These are phyloP conservation scores for Didymella lethalis DNA, from an alignment of 2,329 filamentous ascomycete species.

Conservation along the genomic window DNA sequence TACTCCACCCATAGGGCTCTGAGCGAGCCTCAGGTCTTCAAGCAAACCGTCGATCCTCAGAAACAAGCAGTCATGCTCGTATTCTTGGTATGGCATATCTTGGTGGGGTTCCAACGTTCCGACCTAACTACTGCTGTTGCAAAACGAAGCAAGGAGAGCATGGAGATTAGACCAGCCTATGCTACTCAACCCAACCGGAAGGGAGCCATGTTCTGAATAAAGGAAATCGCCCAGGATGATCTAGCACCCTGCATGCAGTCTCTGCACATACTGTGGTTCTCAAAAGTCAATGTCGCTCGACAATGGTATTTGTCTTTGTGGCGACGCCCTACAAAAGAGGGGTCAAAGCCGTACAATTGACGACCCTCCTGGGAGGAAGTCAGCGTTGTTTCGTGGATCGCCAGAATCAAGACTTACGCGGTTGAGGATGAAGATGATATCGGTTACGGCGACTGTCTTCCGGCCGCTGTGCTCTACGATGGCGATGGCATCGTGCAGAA, in stretches of 20 bases:
- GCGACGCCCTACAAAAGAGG: slow-evolving; percentile 3
- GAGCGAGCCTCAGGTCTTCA: background rate
- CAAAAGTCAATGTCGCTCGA: background rate
- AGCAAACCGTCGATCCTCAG: background rate
- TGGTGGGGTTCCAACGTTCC: no score
- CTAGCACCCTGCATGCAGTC: background rate
- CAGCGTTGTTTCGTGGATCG: background rate
- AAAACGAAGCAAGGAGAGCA: no score
- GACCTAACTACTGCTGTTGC: no score
- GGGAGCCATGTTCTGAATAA: no score
- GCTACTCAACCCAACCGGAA: no score
- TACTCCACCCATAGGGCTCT: background rate
- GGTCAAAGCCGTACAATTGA: slow-evolving; percentile 20
- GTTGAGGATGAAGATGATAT: slow-evolving; percentile 46
- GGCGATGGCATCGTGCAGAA: slow-evolving; percentile 34
- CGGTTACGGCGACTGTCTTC: slow-evolving; percentile 41
- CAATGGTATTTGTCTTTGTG: background rate
- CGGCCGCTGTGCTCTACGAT: slow-evolving; percentile 39
- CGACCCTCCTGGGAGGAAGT: slow-evolving; percentile 11
- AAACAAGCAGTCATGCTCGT: no score
- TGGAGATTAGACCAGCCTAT: no score
- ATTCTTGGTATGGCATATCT: no score
- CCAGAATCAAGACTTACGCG: slow-evolving; percentile 28
- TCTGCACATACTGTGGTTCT: background rate
- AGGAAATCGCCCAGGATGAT: no score